These are phyloP conservation scores for Effrenium voratum DNA, from an alignment of 73 alveolate species.

Conservation along the genomic window DNA sequence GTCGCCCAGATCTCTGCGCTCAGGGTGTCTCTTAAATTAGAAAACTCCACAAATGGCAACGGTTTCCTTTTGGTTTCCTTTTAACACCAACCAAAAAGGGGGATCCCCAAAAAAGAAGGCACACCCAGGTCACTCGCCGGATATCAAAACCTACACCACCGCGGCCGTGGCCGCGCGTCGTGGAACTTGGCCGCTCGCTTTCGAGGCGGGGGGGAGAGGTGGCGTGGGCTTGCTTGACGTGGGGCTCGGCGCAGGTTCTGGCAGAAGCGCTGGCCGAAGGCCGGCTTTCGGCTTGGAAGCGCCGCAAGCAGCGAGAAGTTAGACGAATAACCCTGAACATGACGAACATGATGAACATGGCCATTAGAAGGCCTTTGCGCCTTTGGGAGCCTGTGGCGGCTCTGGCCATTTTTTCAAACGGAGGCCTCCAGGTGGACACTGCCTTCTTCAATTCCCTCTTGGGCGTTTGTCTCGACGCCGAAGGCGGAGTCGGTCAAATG, in stretches of 20 bases:
- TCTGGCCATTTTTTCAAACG: too few relatives aligned
- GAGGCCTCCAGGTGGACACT: neutral
- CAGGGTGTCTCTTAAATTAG: too few relatives aligned
- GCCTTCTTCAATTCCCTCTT: constrained; percentile 27
- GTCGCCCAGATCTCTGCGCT: too few relatives aligned
- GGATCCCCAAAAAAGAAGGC: too few relatives aligned
- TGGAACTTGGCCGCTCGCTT: constrained; percentile 12
- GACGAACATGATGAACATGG: neutral
- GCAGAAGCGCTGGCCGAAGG: constrained; percentile 32
- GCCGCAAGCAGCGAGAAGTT: neutral
- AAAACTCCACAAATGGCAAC: too few relatives aligned
- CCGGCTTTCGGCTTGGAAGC: neutral
- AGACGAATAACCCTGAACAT: neutral
- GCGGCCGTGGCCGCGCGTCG: constrained; percentile 51
- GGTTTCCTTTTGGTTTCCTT: too few relatives aligned
- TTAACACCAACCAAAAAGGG: too few relatives aligned
- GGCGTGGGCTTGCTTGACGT: neutral
- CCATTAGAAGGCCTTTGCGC: neutral
- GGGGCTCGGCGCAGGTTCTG: neutral
- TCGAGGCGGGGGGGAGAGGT: constrained; percentile 29
- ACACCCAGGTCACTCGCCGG: too few relatives aligned
- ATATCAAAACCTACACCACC: constrained; percentile 20
- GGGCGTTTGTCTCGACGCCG: constrained; percentile 19
- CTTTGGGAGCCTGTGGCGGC: neutral
- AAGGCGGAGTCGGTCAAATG: neutral